Percentiles rank a stretch among this genome's conserved stretches.
Conservation (phyloP, 1,284 basidiomycete species). For the Microbotryum lychnidis-dioicae region DNA sequence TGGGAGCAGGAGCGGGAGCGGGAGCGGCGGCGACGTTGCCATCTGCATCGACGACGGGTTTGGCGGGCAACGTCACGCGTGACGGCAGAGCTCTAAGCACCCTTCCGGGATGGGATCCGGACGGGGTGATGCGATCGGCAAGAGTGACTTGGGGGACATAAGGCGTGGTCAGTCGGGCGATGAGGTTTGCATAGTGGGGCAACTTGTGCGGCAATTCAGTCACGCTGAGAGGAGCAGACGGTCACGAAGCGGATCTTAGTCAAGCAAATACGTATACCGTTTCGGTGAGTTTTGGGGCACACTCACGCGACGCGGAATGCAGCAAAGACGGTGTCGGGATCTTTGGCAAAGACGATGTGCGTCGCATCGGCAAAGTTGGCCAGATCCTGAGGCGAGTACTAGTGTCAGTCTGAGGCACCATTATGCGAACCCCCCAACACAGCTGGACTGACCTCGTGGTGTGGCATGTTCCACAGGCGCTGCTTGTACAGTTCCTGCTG, state of each 20-base stretch:
- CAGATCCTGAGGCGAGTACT: neutral
- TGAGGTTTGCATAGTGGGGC: slow-evolving; percentile 73
- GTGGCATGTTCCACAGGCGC: too few relatives aligned
- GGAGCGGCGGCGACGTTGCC: too few relatives aligned
- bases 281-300: neutral
- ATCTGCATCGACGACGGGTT: neutral
- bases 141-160: slow-evolving; percentile 19
- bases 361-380: slow-evolving; percentile 8
- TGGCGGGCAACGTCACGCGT: neutral
- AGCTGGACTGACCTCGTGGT: too few relatives aligned
- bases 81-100: neutral
- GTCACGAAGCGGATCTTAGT: neutral
- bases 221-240: slow-evolving; percentile 46
- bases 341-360: slow-evolving; percentile 10
- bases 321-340: slow-evolving; percentile 21
- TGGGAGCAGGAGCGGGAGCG: neutral
- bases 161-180: slow-evolving; percentile 50
- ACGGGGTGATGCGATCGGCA: slow-evolving; percentile 8
- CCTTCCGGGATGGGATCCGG: neutral
- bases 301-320: slow-evolving; percentile 35
- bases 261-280: neutral
- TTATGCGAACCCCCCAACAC: too few relatives aligned
- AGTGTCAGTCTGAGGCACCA: too few relatives aligned
- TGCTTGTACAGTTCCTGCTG: too few relatives aligned
- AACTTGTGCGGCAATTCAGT: slow-evolving; percentile 88